Conservation (phyloP, 352 stramenopile genomes). For the Phytophthora kernoviae region DNA sequence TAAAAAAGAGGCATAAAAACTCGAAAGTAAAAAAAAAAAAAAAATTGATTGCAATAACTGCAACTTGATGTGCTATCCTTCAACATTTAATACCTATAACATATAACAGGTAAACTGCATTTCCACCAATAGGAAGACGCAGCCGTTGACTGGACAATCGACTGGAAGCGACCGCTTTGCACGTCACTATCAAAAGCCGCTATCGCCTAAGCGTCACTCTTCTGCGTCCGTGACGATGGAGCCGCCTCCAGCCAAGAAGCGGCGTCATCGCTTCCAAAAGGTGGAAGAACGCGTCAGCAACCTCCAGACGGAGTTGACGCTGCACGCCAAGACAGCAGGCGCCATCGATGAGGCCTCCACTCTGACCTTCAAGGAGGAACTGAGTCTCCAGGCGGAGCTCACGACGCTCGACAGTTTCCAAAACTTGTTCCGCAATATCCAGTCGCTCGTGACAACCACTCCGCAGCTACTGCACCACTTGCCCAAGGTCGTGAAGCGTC, state of each 20-base stretch:
- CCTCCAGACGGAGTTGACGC: constrained; percentile 77
- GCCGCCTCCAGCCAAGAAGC: constrained; percentile 57
- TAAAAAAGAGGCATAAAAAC: too few relatives aligned
- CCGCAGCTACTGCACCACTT: constrained; percentile 85
- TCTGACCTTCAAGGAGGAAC: constrained; percentile 84
- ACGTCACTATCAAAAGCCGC: neutral
- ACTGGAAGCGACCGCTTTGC: constrained; percentile 11
- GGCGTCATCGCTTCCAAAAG: constrained; percentile 84
- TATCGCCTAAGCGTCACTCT: neutral
- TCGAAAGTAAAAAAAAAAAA: too few relatives aligned
- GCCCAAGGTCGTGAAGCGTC: constrained; percentile 65
- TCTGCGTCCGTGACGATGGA: constrained; percentile 20
- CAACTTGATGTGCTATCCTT: too few relatives aligned
- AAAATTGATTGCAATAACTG: too few relatives aligned
- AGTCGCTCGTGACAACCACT: constrained; percentile 79
- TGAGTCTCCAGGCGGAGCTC: constrained; percentile 79
- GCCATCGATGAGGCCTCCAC: constrained; percentile 56
- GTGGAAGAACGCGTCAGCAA: constrained; percentile 82
- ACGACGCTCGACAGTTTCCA: constrained; percentile 88
- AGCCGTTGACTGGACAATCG: constrained; percentile 1
- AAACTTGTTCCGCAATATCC: constrained; percentile 65
- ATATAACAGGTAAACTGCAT: too few relatives aligned
- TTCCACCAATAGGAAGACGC: neutral
- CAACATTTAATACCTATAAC: too few relatives aligned
- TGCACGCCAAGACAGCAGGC: constrained; percentile 82